These are phyloP conservation scores for Eucalyptus victrix DNA, from an alignment of 345 rosid genomes.

Conservation along the genomic window DNA sequence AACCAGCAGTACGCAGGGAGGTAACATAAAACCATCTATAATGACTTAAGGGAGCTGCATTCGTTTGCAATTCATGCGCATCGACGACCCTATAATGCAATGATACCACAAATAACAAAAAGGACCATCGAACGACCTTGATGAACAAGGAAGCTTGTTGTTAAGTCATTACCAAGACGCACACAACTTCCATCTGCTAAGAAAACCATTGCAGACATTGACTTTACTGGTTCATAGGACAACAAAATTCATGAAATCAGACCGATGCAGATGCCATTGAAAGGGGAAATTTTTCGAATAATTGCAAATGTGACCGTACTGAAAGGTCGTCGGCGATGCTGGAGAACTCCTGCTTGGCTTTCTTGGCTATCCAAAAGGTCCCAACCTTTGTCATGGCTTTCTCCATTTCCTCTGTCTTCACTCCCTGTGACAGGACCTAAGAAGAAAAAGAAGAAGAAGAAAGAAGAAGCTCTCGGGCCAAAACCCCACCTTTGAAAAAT, in stretches of 20 bases:
- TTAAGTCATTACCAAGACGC: not conserved
- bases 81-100: not conserved
- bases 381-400: constrained; percentile 23
- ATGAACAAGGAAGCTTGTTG: not conserved
- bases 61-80: not conserved
- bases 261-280: not conserved
- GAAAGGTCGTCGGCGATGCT: constrained; percentile 11
- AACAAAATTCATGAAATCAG: not conserved
- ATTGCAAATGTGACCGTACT: not conserved
- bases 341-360: constrained; percentile 19
- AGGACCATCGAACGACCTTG: not conserved
- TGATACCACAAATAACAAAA: not conserved
- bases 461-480: not conserved
- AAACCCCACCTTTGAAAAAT: not conserved
- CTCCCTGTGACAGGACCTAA: not conserved
- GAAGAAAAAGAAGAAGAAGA: not conserved
- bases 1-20: not conserved
- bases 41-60: not conserved
- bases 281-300: too few relatives aligned
- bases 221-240: not conserved
- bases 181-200: not conserved
- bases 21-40: not conserved
- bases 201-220: not conserved
- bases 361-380: constrained; percentile 16
- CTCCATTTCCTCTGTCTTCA: constrained; percentile 5